Evolutionary conservation across 768 basidiomycete species (phyloP), one percentile per base, ranked within the genome.

Genomic region (Multifurca ochricompacta): DNA sequence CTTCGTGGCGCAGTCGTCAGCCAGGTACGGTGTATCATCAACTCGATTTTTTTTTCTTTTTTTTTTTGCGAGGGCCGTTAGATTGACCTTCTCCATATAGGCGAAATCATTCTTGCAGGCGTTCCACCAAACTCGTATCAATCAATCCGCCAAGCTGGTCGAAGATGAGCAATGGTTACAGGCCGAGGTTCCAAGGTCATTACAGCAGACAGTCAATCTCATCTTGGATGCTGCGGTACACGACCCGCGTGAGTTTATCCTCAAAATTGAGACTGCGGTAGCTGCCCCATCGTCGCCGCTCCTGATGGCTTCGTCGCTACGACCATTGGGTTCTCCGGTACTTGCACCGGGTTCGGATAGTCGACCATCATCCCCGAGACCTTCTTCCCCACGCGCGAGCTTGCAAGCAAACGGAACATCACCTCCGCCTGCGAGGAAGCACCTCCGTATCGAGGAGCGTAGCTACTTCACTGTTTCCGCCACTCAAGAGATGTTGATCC

Each of bases 141-240:
- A 83, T 3, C 77, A 77, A 51, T 87, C 86, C 3, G 94, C 95
- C 25, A 91, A 87, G 66, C 71, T 91, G 25, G 95, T 99, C 7
- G 93, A 98, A 67, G 92, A 97, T 61, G 96, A 99, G 65, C 87
- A 85, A 56, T 98, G 96, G 96, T 81, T 75, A 54, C 87, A 87
- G 14, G 76, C 81, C 13, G 90, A 96, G 52, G 81, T 95, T 13
- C 71, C 83, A 1, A 64, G 73, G 4, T 59, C 71, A 4, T 69
- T 89, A 25, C 95, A 98, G 69, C 78, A 75, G 45, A 73, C 81
- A n/a, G 77, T 84, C 34, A 78, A 88, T 62, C 71, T 85, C 8
- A 69, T 99, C 46, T 76, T 96, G 16, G 82, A 87, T 58, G 80
- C 84, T 23, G 94, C 95, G 6, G 81, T 96, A 28, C 74, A 73